phyloP scores from a whole-genome alignment of 768 basidiomycete species.

The Lactifluus hygrophoroides region DNA sequence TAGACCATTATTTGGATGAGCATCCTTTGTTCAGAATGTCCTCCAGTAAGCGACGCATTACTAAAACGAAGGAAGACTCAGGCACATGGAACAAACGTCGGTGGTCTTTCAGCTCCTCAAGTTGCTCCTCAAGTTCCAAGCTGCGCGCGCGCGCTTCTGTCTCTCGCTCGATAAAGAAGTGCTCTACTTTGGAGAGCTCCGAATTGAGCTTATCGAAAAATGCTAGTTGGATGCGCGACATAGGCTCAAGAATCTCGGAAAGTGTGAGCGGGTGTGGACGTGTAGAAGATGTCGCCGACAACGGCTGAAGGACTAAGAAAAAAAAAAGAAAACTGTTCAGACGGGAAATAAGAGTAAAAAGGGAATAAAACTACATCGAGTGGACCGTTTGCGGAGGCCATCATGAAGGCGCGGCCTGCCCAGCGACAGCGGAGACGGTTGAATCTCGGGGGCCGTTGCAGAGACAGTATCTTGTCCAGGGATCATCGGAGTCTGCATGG shows the following conservation, averaged over 20 bases:
- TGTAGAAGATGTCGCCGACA: background rate
- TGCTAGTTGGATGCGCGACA: conserved; percentile 50
- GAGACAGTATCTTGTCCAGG: background rate
- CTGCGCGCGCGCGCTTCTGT: conserved; percentile 46
- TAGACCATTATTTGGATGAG: conserved; percentile 1
- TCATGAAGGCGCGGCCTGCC: background rate
- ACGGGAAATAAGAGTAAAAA: background rate
- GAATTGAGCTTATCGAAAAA: conserved; percentile 75
- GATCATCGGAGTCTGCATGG: too few relatives aligned
- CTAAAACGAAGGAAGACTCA: background rate
- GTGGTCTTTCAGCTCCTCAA: conserved; percentile 16
- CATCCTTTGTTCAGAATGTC: background rate
- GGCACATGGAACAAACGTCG: conserved; percentile 10
- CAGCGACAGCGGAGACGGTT: background rate
- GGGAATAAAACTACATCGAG: conserved; percentile 1
- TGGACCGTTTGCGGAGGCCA: conserved; percentile 8
- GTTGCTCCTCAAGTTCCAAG: conserved; percentile 20
- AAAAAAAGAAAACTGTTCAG: background rate
- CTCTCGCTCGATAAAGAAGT: conserved; percentile 71
- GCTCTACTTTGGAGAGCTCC: conserved; percentile 79
- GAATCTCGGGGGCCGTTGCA: background rate
- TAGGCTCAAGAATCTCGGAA: conserved; percentile 37
- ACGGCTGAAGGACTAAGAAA: background rate
- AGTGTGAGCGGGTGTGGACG: conserved; percentile 21
- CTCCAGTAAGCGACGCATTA: background rate